A percentile compares a stretch with the other conserved stretches of the same genome.
Evolutionary conservation across 495 filamentous ascomycete genomes (phyloP).

Genomic region (Neurospora sp.): DNA sequence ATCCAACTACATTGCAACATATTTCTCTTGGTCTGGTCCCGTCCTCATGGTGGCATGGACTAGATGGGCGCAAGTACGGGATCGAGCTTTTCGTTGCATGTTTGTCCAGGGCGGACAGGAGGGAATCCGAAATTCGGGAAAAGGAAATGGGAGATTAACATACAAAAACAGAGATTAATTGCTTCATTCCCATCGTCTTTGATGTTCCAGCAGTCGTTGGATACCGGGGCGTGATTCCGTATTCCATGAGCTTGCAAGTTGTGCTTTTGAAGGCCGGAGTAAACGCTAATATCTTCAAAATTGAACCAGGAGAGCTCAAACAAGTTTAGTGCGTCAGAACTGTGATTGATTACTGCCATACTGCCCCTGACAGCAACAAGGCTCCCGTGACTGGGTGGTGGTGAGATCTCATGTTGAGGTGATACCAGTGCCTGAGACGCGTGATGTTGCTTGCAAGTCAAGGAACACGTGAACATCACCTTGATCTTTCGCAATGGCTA

Average conservation of each 20-base stretch:
- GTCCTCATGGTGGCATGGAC: not conserved
- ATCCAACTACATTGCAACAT: no score
- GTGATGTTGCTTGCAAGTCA: not conserved
- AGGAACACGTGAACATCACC: not conserved
- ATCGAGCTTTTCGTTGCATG: not conserved
- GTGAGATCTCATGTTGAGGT: not conserved
- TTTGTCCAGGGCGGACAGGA: not conserved
- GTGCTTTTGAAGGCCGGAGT: not conserved
- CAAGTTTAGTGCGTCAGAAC: not conserved
- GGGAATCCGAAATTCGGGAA: not conserved
- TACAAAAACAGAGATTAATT: not conserved
- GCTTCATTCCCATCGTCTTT: not conserved
- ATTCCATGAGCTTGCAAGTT: not conserved
- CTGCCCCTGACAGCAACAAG: not conserved
- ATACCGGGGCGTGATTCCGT: not conserved
- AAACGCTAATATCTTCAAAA: not conserved
- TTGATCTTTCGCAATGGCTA: not conserved
- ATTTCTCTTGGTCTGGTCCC: no score
- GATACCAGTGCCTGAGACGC: not conserved
- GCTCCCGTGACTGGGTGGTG: not conserved
- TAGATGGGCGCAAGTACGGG: not conserved
- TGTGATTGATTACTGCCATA: not conserved
- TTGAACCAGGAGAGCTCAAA: not conserved
- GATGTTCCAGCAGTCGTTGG: not conserved
- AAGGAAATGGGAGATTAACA: not conserved